These are phyloP conservation scores for Rhodotorula sp. DNA, from an alignment of 1,284 basidiomycete species.

Conservation along the genomic window DNA sequence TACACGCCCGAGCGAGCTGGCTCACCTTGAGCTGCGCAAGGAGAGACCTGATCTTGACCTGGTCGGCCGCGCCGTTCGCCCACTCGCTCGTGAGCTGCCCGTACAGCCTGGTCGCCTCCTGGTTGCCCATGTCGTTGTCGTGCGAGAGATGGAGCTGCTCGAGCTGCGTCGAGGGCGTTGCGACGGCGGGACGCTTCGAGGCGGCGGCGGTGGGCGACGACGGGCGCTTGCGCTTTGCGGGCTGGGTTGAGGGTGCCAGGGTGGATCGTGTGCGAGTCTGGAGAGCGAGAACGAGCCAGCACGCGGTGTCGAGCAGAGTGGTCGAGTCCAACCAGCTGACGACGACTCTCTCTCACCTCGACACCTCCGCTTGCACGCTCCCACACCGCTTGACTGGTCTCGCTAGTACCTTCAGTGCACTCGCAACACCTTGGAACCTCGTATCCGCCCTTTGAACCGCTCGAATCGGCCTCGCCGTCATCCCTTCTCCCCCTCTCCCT, in stretches of 20 bases:
- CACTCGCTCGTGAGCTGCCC: slow-evolving; percentile 43
- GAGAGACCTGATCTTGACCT: slow-evolving; percentile 55
- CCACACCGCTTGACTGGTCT: not conserved
- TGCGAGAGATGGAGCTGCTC: slow-evolving; percentile 21
- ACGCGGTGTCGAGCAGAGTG: not conserved
- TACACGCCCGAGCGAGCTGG: not conserved
- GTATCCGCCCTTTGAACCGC: not conserved
- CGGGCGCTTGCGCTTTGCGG: not conserved
- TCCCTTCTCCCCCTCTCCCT: not conserved
- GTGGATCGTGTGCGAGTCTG: slow-evolving; percentile 1
- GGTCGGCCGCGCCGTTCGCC: slow-evolving; percentile 11
- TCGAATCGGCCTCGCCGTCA: not conserved
- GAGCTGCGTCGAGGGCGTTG: slow-evolving; percentile 19
- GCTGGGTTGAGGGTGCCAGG: slow-evolving; percentile 14
- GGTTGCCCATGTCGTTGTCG: slow-evolving; percentile 16
- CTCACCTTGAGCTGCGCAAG: slow-evolving; percentile 71
- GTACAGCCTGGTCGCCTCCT: slow-evolving; percentile 59
- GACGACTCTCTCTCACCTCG: not conserved
- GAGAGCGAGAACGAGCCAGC: not conserved
- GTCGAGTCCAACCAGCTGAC: not conserved
- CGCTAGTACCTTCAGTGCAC: not conserved
- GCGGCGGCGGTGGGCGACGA: too few species aligned
- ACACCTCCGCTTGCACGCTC: not conserved
- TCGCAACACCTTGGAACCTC: not conserved
- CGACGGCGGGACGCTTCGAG: slow-evolving; percentile 1